Conservation (phyloP, 306 rosid genomes). For the Hippophae tibetana region DNA sequence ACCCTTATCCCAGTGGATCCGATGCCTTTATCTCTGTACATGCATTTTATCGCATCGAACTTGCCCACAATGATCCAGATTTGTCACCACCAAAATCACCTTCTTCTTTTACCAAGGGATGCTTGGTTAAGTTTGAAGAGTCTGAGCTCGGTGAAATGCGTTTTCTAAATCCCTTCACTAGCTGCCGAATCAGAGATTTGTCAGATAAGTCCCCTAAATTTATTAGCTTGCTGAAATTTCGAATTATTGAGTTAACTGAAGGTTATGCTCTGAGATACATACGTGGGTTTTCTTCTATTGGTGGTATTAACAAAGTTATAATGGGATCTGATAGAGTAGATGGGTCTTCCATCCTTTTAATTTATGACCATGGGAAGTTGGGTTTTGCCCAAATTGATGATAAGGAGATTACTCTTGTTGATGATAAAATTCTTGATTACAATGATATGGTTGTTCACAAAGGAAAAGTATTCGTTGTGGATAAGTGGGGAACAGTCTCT, state of each 20-base stretch:
- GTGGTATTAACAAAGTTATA: constrained; percentile 33
- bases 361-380: constrained; percentile 35
- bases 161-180: constrained; percentile 17
- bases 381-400: constrained; percentile 37
- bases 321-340: constrained; percentile 20
- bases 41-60: constrained; percentile 15
- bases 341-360: constrained; percentile 24
- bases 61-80: neutral
- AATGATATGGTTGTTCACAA: constrained; percentile 50
- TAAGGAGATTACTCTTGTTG: constrained; percentile 28
- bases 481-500: constrained; percentile 50
- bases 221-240: constrained; percentile 13
- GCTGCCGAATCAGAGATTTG: constrained; percentile 1
- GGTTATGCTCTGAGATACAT: constrained; percentile 11
- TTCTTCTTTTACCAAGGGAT: constrained; percentile 4
- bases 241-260: constrained; percentile 11
- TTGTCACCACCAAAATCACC: neutral
- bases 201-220: neutral
- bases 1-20: neutral
- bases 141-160: constrained; percentile 12
- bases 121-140: constrained; percentile 25
- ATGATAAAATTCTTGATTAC: constrained; percentile 29
- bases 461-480: constrained; percentile 51
- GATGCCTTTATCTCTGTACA: constrained; percentile 14
- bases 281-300: neutral